Evolutionary conservation across 139 green algal genomes (phyloP).

Genomic region (Chlamydomonas incerta): DNA sequence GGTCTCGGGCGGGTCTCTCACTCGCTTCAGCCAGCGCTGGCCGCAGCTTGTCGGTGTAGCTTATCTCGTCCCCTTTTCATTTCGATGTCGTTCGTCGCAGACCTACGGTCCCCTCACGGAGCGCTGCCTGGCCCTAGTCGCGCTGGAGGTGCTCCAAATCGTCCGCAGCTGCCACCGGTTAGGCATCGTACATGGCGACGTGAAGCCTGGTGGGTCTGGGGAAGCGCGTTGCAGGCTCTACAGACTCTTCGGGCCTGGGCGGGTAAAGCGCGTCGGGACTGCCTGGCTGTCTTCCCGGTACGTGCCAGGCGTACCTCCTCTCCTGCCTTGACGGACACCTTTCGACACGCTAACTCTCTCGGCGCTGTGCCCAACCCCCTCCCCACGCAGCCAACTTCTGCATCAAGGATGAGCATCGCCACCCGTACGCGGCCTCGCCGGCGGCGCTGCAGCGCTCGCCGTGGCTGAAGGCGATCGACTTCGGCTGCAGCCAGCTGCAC

Average conservation of each 20-base stretch:
- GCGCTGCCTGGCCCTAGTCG: constrained; percentile 49
- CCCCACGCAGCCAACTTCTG: constrained; percentile 47
- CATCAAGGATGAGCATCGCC: constrained; percentile 48
- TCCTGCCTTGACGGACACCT: too few species aligned
- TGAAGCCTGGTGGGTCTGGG: constrained; percentile 16
- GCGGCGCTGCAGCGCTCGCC: constrained; percentile 9
- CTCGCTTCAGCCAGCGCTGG: background rate
- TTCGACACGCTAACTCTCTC: too few species aligned
- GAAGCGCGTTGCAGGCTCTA: background rate
- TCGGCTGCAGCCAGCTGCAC: constrained; percentile 67
- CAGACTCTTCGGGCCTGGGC: too few species aligned
- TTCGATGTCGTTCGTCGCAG: background rate
- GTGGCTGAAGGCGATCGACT: constrained; percentile 71
- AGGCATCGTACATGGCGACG: constrained; percentile 54
- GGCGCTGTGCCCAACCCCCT: background rate
- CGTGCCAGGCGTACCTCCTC: too few species aligned
- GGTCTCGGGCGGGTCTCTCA: too few species aligned
- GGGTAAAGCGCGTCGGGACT: too few species aligned
- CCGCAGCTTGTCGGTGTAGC: background rate
- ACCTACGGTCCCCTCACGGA: constrained; percentile 44
- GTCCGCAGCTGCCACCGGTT: constrained; percentile 58
- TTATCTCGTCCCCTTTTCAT: background rate
- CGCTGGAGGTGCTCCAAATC: constrained; percentile 54
- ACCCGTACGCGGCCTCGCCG: background rate
- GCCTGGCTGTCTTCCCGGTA: too few species aligned